Conservation (phyloP, 2,329 filamentous ascomycete genomes). For the Trichoderma koningii region DNA sequence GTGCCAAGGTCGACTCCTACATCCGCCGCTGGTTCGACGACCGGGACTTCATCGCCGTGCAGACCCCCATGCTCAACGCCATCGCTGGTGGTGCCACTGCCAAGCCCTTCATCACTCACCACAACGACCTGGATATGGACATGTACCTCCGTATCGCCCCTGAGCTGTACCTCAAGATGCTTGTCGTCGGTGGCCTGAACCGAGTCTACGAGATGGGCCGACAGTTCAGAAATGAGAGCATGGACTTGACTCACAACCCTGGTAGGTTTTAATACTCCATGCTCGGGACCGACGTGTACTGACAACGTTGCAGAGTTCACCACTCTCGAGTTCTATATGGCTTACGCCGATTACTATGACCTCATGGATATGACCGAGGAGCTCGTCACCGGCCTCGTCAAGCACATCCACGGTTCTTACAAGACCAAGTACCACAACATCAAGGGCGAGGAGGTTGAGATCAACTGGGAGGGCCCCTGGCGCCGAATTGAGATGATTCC, state of each 20-base stretch:
- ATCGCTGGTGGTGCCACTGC: conserved; percentile 96
- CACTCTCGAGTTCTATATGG: conserved; percentile 95
- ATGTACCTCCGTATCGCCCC: conserved; percentile 94
- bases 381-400: conserved; percentile 85
- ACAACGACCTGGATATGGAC: conserved; percentile 94
- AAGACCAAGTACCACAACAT: conserved; percentile 85
- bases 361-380: conserved; percentile 82
- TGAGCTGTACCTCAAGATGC: conserved; percentile 95
- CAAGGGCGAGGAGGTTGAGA: conserved; percentile 79
- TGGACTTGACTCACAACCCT: conserved; percentile 78
- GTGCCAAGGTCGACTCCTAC: conserved; percentile 85
- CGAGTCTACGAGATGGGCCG: conserved; percentile 94
- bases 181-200: conserved; percentile 89
- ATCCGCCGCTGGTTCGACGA: conserved; percentile 87
- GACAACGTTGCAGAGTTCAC: conserved; percentile 73
- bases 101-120: conserved; percentile 88
- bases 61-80: conserved; percentile 96
- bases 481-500: conserved; percentile 89
- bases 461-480: conserved; percentile 98
- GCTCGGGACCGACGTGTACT: background rate
- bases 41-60: conserved; percentile 87
- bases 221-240: conserved; percentile 90
- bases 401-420: conserved; percentile 83
- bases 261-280: conserved; percentile 30
- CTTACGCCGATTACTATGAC: conserved; percentile 89